Evolutionary conservation across 2,329 filamentous ascomycete genomes (phyloP), one percentile per base, ranked within the genome.

Genomic region (Cytospora piceae): DNA sequence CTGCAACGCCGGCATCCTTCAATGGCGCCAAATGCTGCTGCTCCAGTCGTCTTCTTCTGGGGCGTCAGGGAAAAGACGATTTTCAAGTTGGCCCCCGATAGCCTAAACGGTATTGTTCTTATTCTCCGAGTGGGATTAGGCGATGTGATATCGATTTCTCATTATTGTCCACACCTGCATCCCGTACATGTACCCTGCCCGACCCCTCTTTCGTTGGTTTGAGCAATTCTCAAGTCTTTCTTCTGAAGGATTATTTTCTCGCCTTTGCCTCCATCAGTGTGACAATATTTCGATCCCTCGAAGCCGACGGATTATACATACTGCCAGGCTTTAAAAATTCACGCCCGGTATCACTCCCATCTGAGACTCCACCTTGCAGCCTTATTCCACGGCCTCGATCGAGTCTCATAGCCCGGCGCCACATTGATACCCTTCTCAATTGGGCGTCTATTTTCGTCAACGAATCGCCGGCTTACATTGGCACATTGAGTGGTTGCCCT

Each of bases 361-460:
- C 27, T 5, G 27, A 29, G 27, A 53, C 64, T 46, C 31, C n/a
- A 62, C 46, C 15, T 29, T 37, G 51, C 37, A 42, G 14, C 52
- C 31, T 34, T 56, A 29, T 56, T 56, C 54, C 53, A 57, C 55
- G 32, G 42, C n/a, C 53, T 37, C 34, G 34, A 37, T 58, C 39
- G 24, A 42, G 15, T 58, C 58, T 51, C 29, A 20, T 42, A 56
- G 66, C 68, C 69, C 68, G 49, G 76, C 74, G 72, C 73, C 77
- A 77, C 75, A 39, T 73, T 72, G 71, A 73, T 74, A 77, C 75
- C 53, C 73, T 72, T 70, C 72, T 74, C 73, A 73, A 72, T 70
- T 71, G 76, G 78, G 81, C 81, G 81, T 80, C 77, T 83, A 82
- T 79, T 78, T 76, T 71, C 72, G 73, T 76, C 73, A 37, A 70